Evolutionary conservation across 2,329 filamentous ascomycete genomes (phyloP).

Genomic region (Orbilia ellipsospora): DNA sequence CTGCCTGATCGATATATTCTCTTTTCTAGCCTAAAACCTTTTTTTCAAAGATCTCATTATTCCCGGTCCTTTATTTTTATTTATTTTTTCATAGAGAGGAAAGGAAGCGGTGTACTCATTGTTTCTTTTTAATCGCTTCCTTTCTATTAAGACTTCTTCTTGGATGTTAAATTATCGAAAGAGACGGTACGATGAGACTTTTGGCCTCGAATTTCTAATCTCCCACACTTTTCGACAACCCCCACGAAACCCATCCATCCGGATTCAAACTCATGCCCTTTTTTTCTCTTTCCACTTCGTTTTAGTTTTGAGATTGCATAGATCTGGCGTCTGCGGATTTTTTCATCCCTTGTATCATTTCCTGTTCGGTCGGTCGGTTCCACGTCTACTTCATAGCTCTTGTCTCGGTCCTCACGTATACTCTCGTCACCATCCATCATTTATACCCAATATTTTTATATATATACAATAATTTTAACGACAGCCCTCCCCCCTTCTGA

Average conservation of each 20-base stretch:
- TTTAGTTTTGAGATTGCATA: slow-evolving; percentile 30
- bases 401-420: background rate
- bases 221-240: background rate
- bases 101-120: slow-evolving; percentile 51
- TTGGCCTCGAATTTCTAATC: slow-evolving; percentile 27
- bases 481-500: background rate
- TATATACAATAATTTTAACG: background rate
- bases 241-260: background rate
- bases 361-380: slow-evolving; percentile 10
- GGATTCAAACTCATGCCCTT: background rate
- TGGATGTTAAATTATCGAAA: slow-evolving; percentile 32
- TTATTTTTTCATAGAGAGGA: slow-evolving; percentile 37
- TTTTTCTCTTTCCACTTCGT: background rate
- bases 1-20: background rate
- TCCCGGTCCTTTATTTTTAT: slow-evolving; percentile 10
- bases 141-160: slow-evolving; percentile 23
- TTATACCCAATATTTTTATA: background rate
- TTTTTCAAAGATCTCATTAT: background rate
- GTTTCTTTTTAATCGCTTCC: slow-evolving; percentile 17
- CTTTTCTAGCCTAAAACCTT: slow-evolving; percentile 2
- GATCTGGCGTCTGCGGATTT: slow-evolving; percentile 34
- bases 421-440: too few relatives aligned
- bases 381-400: background rate
- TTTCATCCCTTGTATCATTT: slow-evolving; percentile 18
- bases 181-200: slow-evolving; percentile 30